A percentile compares a stretch with the other conserved stretches of the same genome.
These are phyloP conservation scores for Trichosanthes truncata DNA, from an alignment of 306 rosid genomes.

Conservation along the genomic window DNA sequence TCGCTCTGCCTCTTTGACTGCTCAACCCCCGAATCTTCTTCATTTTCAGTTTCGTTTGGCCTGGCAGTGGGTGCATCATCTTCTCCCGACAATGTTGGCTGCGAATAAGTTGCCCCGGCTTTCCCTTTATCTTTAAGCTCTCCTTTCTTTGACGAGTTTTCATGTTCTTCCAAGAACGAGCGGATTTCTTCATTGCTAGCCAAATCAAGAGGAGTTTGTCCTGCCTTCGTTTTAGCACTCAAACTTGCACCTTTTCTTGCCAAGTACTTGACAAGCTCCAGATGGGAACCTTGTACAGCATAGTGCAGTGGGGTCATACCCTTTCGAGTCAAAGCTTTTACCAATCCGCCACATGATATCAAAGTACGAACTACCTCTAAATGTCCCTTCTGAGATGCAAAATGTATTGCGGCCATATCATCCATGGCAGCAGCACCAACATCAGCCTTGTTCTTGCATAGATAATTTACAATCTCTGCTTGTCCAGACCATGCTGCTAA, in stretches of 20 bases:
- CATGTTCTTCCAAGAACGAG: slow-evolving; percentile 46
- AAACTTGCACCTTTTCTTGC: slow-evolving; percentile 70
- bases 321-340: slow-evolving; percentile 66
- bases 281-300: slow-evolving; percentile 75
- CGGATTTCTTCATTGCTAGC: slow-evolving; percentile 58
- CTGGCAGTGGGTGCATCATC: slow-evolving; percentile 28
- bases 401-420: slow-evolving; percentile 92
- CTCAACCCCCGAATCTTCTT: slow-evolving; percentile 26
- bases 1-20: slow-evolving; percentile 49
- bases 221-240: slow-evolving; percentile 53
- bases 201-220: slow-evolving; percentile 70
- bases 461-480: slow-evolving; percentile 50
- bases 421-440: slow-evolving; percentile 94
- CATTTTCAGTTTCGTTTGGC: slow-evolving; percentile 20
- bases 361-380: slow-evolving; percentile 51
- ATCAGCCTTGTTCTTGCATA: slow-evolving; percentile 83
- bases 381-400: slow-evolving; percentile 91
- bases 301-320: slow-evolving; percentile 74
- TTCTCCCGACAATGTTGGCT: slow-evolving; percentile 20
- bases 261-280: slow-evolving; percentile 78
- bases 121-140: slow-evolving; percentile 25
- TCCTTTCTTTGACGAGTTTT: slow-evolving; percentile 30
- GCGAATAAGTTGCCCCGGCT: slow-evolving; percentile 35
- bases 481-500: slow-evolving; percentile 94
- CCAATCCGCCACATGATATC: slow-evolving; percentile 50